These are phyloP conservation scores for Apiotrichum akiyoshidainum DNA, from an alignment of 1,284 basidiomycete species.

Conservation along the genomic window DNA sequence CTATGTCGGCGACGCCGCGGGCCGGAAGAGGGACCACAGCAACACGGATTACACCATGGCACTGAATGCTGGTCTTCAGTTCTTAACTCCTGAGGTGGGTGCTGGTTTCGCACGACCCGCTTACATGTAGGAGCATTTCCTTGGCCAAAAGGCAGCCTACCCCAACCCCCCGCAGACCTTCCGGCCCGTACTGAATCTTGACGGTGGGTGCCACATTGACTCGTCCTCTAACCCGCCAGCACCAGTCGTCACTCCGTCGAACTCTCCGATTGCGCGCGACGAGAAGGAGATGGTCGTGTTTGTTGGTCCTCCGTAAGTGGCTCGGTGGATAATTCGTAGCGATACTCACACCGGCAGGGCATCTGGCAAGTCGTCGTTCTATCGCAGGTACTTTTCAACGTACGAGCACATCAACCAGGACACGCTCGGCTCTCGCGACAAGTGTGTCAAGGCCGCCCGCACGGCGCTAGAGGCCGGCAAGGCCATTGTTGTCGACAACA, in stretches of 20 bases:
- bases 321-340: constrained; percentile 5
- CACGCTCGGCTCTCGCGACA: constrained; percentile 63
- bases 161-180: constrained; percentile 43
- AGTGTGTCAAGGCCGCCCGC: constrained; percentile 67
- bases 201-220: not conserved
- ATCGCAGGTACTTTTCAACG: constrained; percentile 63
- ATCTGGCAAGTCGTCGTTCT: constrained; percentile 83
- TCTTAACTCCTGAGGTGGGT: constrained; percentile 65
- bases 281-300: constrained; percentile 68
- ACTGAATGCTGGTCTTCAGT: constrained; percentile 66
- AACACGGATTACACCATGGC: constrained; percentile 84
- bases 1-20: constrained; percentile 85
- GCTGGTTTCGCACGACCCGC: constrained; percentile 2
- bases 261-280: constrained; percentile 59
- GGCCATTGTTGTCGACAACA: constrained; percentile 82
- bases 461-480: constrained; percentile 59
- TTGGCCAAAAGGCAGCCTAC: constrained; percentile 54
- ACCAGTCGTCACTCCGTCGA: constrained; percentile 62
- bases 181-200: constrained; percentile 20
- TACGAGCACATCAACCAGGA: constrained; percentile 88
- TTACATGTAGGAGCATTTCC: constrained; percentile 59
- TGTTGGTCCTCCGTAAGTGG: constrained; percentile 67
- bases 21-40: constrained; percentile 60
- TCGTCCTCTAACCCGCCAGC: constrained; percentile 44
- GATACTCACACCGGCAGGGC: constrained; percentile 46